Evolutionary conservation across 768 basidiomycete genomes (phyloP).

Genomic region (Mycena belliarum): DNA sequence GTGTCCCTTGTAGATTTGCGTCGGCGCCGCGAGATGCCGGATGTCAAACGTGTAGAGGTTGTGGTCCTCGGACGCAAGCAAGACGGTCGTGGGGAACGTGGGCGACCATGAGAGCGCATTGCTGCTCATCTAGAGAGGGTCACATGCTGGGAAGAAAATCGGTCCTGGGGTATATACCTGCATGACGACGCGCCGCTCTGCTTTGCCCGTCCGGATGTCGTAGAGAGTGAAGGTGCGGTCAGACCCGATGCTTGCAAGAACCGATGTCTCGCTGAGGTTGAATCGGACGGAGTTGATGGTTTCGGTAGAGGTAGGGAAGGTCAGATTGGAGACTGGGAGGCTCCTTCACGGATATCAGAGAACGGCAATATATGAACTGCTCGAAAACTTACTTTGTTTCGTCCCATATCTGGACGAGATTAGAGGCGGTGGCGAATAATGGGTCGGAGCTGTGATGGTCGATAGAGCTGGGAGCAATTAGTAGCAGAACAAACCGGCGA

Average conservation of each 20-base stretch:
- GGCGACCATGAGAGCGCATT: constrained; percentile 96
- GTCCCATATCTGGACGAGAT: constrained; percentile 95
- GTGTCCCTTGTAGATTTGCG: constrained; percentile 95
- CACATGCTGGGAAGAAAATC: background rate
- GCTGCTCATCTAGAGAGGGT: constrained; percentile 65
- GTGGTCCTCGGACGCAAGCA: constrained; percentile 98
- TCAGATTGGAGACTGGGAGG: constrained; percentile 82
- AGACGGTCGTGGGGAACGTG: constrained; percentile 86
- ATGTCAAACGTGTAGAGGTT: constrained; percentile 98
- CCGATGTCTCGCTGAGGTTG: constrained; percentile 91
- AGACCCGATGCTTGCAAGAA: constrained; percentile 92
- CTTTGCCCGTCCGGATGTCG: constrained; percentile 95
- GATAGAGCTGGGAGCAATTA: constrained; percentile 61
- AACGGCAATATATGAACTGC: background rate
- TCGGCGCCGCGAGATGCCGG: constrained; percentile 76
- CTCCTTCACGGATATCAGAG: constrained; percentile 49
- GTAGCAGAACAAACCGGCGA: constrained; percentile 5
- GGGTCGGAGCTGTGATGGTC: constrained; percentile 90
- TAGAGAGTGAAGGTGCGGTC: constrained; percentile 96
- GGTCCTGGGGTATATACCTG: too few species aligned
- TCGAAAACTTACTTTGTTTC: constrained; percentile 76
- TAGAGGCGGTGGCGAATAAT: constrained; percentile 94
- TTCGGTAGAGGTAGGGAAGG: constrained; percentile 85
- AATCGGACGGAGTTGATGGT: constrained; percentile 87
- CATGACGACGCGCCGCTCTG: constrained; percentile 89